Conservation (phyloP, 140 eudicot species). For the Erigeron philadelphicus region DNA sequence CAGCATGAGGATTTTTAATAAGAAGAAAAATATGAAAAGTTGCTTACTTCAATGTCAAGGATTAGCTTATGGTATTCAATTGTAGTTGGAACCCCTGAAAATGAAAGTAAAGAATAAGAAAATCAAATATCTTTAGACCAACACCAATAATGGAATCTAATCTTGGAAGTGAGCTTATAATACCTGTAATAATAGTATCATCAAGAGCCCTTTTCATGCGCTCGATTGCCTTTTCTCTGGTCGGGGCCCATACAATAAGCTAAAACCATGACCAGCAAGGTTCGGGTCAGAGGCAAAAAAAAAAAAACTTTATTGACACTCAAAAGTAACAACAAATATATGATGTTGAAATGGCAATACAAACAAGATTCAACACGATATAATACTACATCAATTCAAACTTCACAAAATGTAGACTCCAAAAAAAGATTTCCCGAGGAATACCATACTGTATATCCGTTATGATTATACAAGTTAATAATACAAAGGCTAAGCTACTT, state of each 20-base stretch:
- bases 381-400: constrained; percentile 4
- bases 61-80: constrained; percentile 95
- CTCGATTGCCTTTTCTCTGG: constrained; percentile 89
- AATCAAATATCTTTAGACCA: not conserved
- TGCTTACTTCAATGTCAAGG: constrained; percentile 83
- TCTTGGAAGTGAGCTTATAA: not conserved
- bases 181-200: constrained; percentile 86
- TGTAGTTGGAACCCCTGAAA: constrained; percentile 94
- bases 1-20: not conserved
- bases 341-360: not conserved
- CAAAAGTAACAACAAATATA: not conserved
- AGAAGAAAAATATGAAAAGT: not conserved
- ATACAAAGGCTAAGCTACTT: not conserved
- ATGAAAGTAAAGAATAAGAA: constrained; percentile 9
- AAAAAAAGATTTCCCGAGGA: not conserved
- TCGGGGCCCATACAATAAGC: constrained; percentile 99
- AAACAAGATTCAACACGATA: not conserved
- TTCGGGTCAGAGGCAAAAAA: constrained; percentile 14
- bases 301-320: not conserved
- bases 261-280: constrained; percentile 29
- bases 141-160: not conserved
- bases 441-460: not conserved
- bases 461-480: not conserved
- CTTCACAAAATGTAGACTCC: constrained; percentile 1
- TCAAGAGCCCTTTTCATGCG: constrained; percentile 98